These are phyloP conservation scores for Poteriospumella lacustris DNA, from an alignment of 108 stramenopile species.

Conservation along the genomic window DNA sequence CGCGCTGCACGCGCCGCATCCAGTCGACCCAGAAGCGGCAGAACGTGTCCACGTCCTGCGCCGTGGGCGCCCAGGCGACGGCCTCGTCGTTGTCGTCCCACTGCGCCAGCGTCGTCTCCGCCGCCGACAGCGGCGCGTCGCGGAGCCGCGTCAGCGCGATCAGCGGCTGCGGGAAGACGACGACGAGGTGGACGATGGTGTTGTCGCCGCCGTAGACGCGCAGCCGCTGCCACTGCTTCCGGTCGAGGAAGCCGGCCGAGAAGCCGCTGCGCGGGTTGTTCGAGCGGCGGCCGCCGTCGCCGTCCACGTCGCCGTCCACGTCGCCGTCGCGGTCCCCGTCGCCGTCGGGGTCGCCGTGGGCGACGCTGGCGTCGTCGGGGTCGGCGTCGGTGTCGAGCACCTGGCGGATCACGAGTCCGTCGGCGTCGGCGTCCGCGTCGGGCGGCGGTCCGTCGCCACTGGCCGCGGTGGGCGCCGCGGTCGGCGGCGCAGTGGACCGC, in stretches of 20 bases:
- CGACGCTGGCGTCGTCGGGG: no score
- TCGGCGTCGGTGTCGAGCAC: no score
- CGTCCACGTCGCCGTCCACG: no score
- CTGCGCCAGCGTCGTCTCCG: background rate
- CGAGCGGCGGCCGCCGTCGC: no score
- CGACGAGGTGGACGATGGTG: background rate
- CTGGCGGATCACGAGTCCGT: no score
- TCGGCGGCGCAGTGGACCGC: no score
- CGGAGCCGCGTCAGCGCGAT: background rate
- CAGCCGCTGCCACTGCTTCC: background rate
- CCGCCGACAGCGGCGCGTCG: background rate
- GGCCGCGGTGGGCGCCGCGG: no score
- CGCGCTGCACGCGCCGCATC: background rate
- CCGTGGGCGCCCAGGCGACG: background rate
- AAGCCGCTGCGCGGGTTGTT: no score
- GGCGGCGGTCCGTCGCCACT: no score
- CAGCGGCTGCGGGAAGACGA: background rate
- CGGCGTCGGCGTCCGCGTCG: no score
- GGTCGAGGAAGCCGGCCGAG: background rate
- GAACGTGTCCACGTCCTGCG: background rate
- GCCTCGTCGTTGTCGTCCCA: background rate
- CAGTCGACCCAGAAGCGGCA: conserved; percentile 2
- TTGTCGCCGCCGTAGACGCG: background rate
- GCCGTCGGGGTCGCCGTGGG: no score
- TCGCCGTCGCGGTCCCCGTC: no score